Evolutionary conservation across 2,329 filamentous ascomycete genomes (phyloP).

Genomic region (Orbilia javanica): DNA sequence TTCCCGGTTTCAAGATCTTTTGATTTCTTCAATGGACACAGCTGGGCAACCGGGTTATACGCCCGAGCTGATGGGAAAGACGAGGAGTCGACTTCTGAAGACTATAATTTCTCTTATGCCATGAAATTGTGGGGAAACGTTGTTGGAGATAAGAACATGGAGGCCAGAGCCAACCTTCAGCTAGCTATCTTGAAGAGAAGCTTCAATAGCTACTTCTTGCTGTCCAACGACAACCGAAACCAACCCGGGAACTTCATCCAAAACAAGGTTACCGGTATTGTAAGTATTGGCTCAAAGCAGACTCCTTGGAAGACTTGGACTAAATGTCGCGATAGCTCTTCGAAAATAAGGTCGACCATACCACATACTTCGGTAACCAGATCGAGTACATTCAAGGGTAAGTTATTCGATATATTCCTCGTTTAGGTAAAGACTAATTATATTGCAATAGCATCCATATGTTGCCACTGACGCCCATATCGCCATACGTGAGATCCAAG

Average conservation of each 20-base stretch:
- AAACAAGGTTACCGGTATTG: conserved; percentile 73
- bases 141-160: conserved; percentile 81
- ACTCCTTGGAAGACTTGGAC: conserved; percentile 66
- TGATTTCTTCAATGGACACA: conserved; percentile 93
- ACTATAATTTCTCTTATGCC: conserved; percentile 86
- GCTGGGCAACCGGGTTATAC: conserved; percentile 78
- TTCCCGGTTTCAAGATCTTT: conserved; percentile 88
- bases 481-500: conserved; percentile 75
- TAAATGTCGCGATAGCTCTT: conserved; percentile 71
- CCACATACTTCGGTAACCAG: conserved; percentile 84
- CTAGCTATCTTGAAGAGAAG: conserved; percentile 81
- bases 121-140: conserved; percentile 94
- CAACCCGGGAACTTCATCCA: conserved; percentile 82
- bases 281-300: conserved; percentile 67
- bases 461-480: conserved; percentile 79
- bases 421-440: background rate
- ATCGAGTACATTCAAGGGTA: conserved; percentile 76
- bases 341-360: conserved; percentile 95
- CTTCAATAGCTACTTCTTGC: conserved; percentile 84
- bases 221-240: conserved; percentile 76
- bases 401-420: conserved; percentile 25
- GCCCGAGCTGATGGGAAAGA: conserved; percentile 81
- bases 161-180: conserved; percentile 86
- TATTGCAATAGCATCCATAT: conserved; percentile 78
- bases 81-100: conserved; percentile 90